A percentile compares a stretch with the other conserved stretches of the same genome.
phyloP scores from a whole-genome alignment of 176 grass and related monocot genomes.

The Secale cereale region DNA sequence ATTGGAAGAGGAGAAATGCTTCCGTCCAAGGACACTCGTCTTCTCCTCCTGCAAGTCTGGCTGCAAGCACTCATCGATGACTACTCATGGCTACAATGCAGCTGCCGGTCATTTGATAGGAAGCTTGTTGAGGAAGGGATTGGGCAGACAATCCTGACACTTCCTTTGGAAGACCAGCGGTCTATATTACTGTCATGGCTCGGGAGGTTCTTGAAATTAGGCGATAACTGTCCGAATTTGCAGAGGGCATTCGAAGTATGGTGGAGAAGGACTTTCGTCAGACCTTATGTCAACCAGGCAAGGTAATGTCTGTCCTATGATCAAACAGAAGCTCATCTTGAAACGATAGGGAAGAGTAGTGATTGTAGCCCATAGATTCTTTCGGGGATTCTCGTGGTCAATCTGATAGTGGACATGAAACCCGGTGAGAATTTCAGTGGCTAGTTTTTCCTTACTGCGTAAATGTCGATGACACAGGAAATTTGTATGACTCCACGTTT shows the following conservation, averaged over 20 bases:
- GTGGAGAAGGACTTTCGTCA: slow-evolving; percentile 93
- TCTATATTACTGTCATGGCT: slow-evolving; percentile 68
- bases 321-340: slow-evolving; percentile 21
- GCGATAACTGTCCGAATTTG: slow-evolving; percentile 77
- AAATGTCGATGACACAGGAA: slow-evolving; percentile 14
- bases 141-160: slow-evolving; percentile 77
- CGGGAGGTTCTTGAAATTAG: slow-evolving; percentile 65
- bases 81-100: slow-evolving; percentile 76
- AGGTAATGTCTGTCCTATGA: slow-evolving; percentile 22
- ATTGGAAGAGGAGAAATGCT: slow-evolving; percentile 87
- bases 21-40: slow-evolving; percentile 54
- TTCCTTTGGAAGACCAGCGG: slow-evolving; percentile 74
- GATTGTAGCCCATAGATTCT: slow-evolving; percentile 24
- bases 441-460: not conserved
- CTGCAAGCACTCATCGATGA: slow-evolving; percentile 82
- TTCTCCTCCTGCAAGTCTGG: slow-evolving; percentile 60
- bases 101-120: slow-evolving; percentile 67
- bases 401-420: slow-evolving; percentile 22
- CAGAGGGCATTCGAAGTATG: slow-evolving; percentile 92
- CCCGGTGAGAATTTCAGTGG: slow-evolving; percentile 5
- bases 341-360: slow-evolving; percentile 15
- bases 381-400: slow-evolving; percentile 17
- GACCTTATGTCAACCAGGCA: slow-evolving; percentile 56
- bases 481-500: slow-evolving; percentile 21
- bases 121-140: slow-evolving; percentile 86